A percentile compares a stretch with the other conserved stretches of the same genome.
Evolutionary conservation across 2,329 filamentous ascomycete species (phyloP).

Genomic region (Tetracladium maxilliforme): DNA sequence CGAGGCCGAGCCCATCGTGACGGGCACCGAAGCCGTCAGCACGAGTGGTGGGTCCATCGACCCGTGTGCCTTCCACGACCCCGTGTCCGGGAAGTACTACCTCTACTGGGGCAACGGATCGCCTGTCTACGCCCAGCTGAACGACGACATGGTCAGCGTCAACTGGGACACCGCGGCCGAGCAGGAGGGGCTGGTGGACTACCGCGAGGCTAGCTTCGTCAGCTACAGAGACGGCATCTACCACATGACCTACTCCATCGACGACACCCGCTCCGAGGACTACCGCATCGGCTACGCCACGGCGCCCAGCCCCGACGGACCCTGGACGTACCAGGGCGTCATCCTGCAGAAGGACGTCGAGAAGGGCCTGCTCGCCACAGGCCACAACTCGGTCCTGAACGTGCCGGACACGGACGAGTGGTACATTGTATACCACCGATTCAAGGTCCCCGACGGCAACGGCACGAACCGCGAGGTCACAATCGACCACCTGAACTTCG

Average conservation of each 20-base stretch:
- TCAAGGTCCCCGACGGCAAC: conserved; percentile 26
- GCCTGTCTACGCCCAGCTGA: conserved; percentile 24
- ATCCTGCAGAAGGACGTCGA: conserved; percentile 24
- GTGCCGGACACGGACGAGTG: conserved; percentile 30
- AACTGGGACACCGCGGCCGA: conserved; percentile 17
- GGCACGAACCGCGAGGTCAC: conserved; percentile 26
- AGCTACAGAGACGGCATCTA: conserved; percentile 27
- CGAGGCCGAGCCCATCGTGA: conserved; percentile 34
- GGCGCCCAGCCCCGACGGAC: conserved; percentile 18
- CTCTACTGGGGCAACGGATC: conserved; percentile 43
- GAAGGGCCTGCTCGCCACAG: conserved; percentile 27
- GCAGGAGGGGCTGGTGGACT: conserved; percentile 22
- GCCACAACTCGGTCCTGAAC: conserved; percentile 28
- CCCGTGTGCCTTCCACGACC: conserved; percentile 44
- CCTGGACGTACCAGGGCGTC: conserved; percentile 27
- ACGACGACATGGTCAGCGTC: conserved; percentile 28
- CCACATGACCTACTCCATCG: conserved; percentile 31
- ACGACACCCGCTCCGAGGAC: conserved; percentile 27
- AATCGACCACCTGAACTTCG: conserved; percentile 23
- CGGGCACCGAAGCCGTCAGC: conserved; percentile 30
- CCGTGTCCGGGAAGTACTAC: conserved; percentile 38
- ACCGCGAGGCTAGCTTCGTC: conserved; percentile 27
- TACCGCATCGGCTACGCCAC: conserved; percentile 33
- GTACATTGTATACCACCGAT: conserved; percentile 34
- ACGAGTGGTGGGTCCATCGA: conserved; percentile 35